A percentile compares a stretch with the other conserved stretches of the same genome.
Conservation (phyloP, 2,329 filamentous ascomycete genomes). For the Hymenoscyphus linearis region DNA sequence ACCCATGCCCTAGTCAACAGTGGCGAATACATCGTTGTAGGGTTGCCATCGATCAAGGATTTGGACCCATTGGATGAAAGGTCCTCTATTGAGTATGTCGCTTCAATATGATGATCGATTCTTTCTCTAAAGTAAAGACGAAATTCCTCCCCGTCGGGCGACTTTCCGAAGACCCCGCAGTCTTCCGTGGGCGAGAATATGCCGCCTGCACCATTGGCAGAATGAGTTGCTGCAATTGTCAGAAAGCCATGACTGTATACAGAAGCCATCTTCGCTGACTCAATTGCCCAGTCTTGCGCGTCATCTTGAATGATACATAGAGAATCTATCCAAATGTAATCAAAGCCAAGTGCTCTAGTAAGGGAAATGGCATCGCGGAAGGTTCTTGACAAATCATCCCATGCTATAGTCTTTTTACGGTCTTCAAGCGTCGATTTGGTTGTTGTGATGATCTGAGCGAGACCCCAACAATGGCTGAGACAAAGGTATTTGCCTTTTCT, state of each 20-base stretch:
- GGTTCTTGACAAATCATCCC: conserved; percentile 17
- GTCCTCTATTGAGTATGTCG: neutral
- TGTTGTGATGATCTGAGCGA: conserved; percentile 2
- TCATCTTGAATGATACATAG: conserved; percentile 16
- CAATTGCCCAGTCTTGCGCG: conserved; percentile 18
- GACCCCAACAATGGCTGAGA: conserved; percentile 17
- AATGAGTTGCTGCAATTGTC: conserved; percentile 14
- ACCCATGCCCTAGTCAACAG: conserved; percentile 9
- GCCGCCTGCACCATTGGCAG: conserved; percentile 7
- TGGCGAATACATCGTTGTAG: neutral
- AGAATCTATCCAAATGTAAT: conserved; percentile 28
- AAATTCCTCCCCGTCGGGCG: neutral
- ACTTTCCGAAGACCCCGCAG: conserved; percentile 1
- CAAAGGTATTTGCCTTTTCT: neutral
- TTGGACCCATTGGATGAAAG: neutral
- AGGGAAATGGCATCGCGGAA: conserved; percentile 26
- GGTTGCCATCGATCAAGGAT: neutral
- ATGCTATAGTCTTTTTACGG: conserved; percentile 7
- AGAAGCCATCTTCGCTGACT: conserved; percentile 13
- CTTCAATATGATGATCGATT: conserved; percentile 6
- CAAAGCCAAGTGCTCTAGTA: conserved; percentile 14
- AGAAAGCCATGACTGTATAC: conserved; percentile 10
- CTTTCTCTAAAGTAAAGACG: neutral
- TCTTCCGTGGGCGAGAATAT: conserved; percentile 1
- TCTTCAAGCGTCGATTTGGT: neutral